These are phyloP conservation scores for Pseudogymnoascus sp. DNA, from an alignment of 2,329 filamentous ascomycete species.

Conservation along the genomic window DNA sequence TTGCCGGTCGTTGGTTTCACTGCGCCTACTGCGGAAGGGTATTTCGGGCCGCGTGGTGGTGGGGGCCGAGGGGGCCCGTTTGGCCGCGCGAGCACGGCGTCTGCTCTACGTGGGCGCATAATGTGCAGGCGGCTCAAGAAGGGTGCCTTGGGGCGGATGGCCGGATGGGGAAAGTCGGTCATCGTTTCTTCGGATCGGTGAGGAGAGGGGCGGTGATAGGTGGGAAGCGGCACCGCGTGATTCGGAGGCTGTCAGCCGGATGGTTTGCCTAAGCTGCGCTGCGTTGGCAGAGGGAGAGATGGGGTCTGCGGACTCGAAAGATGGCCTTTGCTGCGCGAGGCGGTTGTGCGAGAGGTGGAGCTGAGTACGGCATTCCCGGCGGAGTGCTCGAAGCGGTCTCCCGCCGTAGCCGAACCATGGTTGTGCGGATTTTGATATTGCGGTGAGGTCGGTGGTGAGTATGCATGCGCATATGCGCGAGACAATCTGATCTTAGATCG, in stretches of 20 bases:
- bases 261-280: not conserved
- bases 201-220: not conserved
- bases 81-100: not conserved
- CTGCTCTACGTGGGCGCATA: not conserved
- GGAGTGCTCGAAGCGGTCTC: not conserved
- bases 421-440: not conserved
- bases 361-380: not conserved
- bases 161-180: not conserved
- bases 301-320: not conserved
- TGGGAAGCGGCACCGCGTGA: not conserved
- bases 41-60: constrained; percentile 1
- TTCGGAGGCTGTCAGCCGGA: not conserved
- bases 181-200: not conserved
- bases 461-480: not conserved
- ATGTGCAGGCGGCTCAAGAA: not conserved
- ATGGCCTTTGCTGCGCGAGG: not conserved
- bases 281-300: not conserved
- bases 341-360: not conserved
- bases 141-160: not conserved
- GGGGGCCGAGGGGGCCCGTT: not conserved
- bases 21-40: constrained; percentile 2
- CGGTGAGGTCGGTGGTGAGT: not conserved
- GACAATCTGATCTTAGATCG: not conserved
- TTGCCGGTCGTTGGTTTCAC: not conserved
- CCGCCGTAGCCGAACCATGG: not conserved